These are phyloP conservation scores for Nymphaea thermarum DNA, from an alignment of 164 flowering plant genomes.

Conservation along the genomic window DNA sequence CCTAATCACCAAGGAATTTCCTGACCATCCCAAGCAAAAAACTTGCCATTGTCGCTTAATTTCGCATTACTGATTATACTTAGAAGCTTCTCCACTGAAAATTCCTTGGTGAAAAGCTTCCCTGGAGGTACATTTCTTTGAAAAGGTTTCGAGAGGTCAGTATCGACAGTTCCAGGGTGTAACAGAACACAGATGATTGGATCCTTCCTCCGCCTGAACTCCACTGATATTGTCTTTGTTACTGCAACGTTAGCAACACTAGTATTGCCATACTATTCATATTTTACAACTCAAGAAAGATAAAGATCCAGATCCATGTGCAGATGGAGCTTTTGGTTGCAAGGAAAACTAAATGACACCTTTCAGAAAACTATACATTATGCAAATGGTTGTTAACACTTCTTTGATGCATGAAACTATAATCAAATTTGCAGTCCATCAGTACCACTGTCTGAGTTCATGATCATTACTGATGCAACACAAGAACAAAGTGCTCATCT, in stretches of 20 bases:
- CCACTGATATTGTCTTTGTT: slow-evolving; percentile 77
- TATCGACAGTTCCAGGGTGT: slow-evolving; percentile 95
- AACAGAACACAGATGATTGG: slow-evolving; percentile 69
- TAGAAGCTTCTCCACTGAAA: slow-evolving; percentile 76
- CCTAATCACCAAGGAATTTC: slow-evolving; percentile 74
- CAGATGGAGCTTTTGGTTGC: background rate
- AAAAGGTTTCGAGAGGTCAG: slow-evolving; percentile 87
- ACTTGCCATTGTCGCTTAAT: slow-evolving; percentile 73
- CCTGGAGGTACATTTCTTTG: slow-evolving; percentile 72
- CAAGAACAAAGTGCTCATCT: no score
- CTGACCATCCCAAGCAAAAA: slow-evolving; percentile 96
- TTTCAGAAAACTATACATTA: background rate
- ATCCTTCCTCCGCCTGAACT: slow-evolving; percentile 69
- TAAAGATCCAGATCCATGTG: background rate
- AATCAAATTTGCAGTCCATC: no score
- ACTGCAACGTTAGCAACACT: slow-evolving; percentile 22
- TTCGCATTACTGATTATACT: slow-evolving; percentile 53
- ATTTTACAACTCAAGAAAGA: background rate
- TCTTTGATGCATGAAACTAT: no score
- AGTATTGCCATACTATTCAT: background rate
- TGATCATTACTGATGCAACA: no score
- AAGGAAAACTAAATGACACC: background rate
- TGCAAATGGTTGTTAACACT: no score
- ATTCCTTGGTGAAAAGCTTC: slow-evolving; percentile 84
- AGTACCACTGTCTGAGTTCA: no score